phyloP scores from a whole-genome alignment of 331 rosid species.

The Malus hybrid region DNA sequence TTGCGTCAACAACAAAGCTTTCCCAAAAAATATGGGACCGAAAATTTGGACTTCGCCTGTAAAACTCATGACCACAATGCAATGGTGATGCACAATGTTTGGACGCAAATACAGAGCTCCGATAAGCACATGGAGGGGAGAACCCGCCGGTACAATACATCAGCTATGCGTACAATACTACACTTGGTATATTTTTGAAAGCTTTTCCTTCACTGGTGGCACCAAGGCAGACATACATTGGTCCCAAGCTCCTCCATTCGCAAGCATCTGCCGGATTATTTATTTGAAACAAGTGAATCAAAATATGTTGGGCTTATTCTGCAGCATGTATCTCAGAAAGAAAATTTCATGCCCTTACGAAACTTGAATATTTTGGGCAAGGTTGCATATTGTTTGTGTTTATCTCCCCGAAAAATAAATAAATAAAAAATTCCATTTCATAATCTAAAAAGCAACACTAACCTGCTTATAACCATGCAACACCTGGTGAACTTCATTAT shows the following conservation, averaged over 20 bases:
- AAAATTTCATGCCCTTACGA: not conserved
- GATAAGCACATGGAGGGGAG: slow-evolving; percentile 15
- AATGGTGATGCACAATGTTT: slow-evolving; percentile 37
- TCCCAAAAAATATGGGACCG: slow-evolving; percentile 29
- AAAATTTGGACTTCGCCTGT: slow-evolving; percentile 31
- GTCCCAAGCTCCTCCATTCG: slow-evolving; percentile 97
- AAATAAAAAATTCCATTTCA: too few species aligned
- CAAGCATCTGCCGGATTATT: slow-evolving; percentile 63
- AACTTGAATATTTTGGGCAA: not conserved
- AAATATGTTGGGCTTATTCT: not conserved
- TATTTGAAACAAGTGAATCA: not conserved
- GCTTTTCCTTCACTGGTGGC: slow-evolving; percentile 77
- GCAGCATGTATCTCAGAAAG: not conserved
- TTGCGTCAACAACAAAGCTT: slow-evolving; percentile 21
- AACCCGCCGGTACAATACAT: slow-evolving; percentile 8
- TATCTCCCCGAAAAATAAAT: not conserved
- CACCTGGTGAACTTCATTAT: slow-evolving; percentile 85
- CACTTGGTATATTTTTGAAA: slow-evolving; percentile 73
- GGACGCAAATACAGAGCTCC: slow-evolving; percentile 40
- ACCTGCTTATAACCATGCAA: slow-evolving; percentile 96
- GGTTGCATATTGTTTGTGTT: not conserved
- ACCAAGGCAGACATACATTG: slow-evolving; percentile 94
- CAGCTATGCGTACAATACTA: slow-evolving; percentile 13
- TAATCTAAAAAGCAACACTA: slow-evolving; percentile 16
- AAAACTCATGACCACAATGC: slow-evolving; percentile 25